Evolutionary conservation across 176 grass and related monocot species (phyloP), one percentile per base, ranked within the genome.

Genomic region (Oryza officinalis): DNA sequence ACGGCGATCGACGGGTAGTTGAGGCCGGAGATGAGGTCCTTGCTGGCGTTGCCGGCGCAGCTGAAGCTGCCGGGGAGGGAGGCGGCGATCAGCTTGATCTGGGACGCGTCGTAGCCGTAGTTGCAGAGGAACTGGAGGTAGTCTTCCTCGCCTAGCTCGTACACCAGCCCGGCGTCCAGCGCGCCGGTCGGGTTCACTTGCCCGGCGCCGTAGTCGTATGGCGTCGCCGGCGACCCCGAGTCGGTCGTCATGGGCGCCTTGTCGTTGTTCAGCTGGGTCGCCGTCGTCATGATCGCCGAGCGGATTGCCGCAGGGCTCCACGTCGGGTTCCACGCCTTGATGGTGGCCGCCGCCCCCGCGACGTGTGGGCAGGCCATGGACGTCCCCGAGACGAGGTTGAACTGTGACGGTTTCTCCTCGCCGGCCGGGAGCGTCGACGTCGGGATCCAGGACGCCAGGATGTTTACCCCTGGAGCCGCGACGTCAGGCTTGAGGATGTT

Each of bases 351-450:
- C 0, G 87, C 89, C 1, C 91, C 91, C 1, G 92, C 85, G 13
- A 95, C 91, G 80, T 98, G 95, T 1, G 92, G 95, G 69, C 95
- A 98, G 4, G 92, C 92, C 92, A 98, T 98, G 75, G 95, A 98
- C 32, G 95, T 98, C 23, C 95, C 92, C 0, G 95, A 98, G 33
- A 92, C 85, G 8, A 98, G 76, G 20, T 98, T 98, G 85, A 98
- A 98, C 76, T 80, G 59, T 12, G 92, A 94, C 0, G 89, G 63
- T 38, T 94, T 63, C 25, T 91, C 94, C 89, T 98, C 92, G 3
- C 89, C 95, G 3, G 20, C 11, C 15, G 91, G 92, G 2, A 90
- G 81, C 22, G 66, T 83, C 28, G 90, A 10, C 25, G 88, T 47
- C 23, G 84, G 90, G 80, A 94, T 94, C 92, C 95, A 98, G 4